These are phyloP conservation scores for Aspergillus neoniger DNA, from an alignment of 2,329 filamentous ascomycete species.

Conservation along the genomic window DNA sequence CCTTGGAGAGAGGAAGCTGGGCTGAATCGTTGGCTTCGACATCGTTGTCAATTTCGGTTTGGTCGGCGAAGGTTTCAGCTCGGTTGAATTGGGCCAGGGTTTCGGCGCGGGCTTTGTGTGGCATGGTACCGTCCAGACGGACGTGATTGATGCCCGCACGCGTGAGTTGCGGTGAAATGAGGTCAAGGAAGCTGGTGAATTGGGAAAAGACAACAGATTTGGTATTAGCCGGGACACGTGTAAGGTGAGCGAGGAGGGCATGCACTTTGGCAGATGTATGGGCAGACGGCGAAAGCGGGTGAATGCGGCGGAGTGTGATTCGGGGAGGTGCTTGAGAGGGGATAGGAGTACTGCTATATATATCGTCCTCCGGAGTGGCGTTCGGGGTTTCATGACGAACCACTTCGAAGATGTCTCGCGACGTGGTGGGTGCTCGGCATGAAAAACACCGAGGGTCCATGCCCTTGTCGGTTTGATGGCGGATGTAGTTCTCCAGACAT, in stretches of 20 bases:
- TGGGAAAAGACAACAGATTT: constrained; percentile 96
- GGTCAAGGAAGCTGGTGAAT: constrained; percentile 92
- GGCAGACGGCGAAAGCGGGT: constrained; percentile 61
- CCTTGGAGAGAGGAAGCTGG: not conserved
- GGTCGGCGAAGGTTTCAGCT: constrained; percentile 37
- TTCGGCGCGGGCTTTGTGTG: constrained; percentile 77
- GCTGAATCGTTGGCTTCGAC: constrained; percentile 30
- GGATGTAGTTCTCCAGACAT: constrained; percentile 86
- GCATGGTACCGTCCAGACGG: constrained; percentile 89
- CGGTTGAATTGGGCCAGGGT: constrained; percentile 73
- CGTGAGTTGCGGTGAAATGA: constrained; percentile 79
- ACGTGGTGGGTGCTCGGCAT: constrained; percentile 79
- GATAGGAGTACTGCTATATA: constrained; percentile 44
- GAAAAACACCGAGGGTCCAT: constrained; percentile 82
- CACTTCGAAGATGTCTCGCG: constrained; percentile 88
- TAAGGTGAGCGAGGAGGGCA: constrained; percentile 74
- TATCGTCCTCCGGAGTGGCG: constrained; percentile 42
- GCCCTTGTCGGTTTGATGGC: constrained; percentile 77
- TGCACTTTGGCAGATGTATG: constrained; percentile 80
- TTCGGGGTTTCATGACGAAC: constrained; percentile 64
- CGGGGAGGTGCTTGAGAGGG: constrained; percentile 45
- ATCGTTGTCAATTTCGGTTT: constrained; percentile 38
- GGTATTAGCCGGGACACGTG: constrained; percentile 66
- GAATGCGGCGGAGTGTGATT: constrained; percentile 63
- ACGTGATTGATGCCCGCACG: constrained; percentile 74